These are phyloP conservation scores for Castanea mollissima DNA, from an alignment of 306 rosid genomes.

Conservation along the genomic window DNA sequence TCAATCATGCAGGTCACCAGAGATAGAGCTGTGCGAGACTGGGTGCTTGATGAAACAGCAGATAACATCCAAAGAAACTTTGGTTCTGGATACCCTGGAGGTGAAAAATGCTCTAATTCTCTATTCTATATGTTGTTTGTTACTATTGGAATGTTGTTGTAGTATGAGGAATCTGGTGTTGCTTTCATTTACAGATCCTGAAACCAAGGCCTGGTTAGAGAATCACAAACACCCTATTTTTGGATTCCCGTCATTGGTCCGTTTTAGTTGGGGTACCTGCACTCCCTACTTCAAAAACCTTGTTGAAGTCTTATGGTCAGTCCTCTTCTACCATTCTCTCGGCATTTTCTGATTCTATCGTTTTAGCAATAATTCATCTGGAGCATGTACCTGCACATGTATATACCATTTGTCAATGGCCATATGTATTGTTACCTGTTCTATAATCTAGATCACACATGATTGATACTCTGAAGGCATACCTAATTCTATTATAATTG, in stretches of 20 bases:
- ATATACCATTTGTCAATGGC: not conserved
- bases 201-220: conserved; percentile 81
- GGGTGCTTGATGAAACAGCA: conserved; percentile 88
- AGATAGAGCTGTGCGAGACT: conserved; percentile 72
- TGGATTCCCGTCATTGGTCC: conserved; percentile 90
- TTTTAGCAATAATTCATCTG: not conserved
- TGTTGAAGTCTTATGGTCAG: conserved; percentile 81
- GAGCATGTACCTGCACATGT: not conserved
- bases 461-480: not conserved
- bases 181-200: conserved; percentile 60
- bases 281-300: conserved; percentile 62
- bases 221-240: conserved; percentile 73
- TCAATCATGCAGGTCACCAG: conserved; percentile 67
- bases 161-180: conserved; percentile 19
- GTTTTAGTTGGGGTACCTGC: conserved; percentile 99
- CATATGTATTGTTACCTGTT: not conserved
- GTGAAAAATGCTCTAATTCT: conserved; percentile 32
- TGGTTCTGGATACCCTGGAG: conserved; percentile 99
- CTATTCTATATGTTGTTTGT: not conserved
- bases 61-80: conserved; percentile 67
- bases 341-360: conserved; percentile 6
- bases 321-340: conserved; percentile 22
- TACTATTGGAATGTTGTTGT: conserved; percentile 2
- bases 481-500: not conserved
- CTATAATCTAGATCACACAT: not conserved